Percentiles rank a stretch among this genome's conserved stretches.
Evolutionary conservation across 495 filamentous ascomycete genomes (phyloP).

Genomic region (Massariosphaeria phaeospora): DNA sequence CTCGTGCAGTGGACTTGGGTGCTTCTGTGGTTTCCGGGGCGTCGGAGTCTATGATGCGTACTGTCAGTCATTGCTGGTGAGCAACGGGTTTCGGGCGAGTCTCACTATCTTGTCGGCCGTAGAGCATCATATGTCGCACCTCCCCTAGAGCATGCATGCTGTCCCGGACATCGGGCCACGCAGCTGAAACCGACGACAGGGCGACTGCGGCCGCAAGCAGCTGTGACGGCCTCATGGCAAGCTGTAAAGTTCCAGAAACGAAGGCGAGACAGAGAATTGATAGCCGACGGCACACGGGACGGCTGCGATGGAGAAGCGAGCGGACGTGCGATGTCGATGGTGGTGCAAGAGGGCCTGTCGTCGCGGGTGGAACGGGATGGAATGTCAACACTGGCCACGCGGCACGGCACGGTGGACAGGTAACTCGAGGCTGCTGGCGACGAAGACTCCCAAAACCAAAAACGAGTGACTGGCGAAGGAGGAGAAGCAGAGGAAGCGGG

Average conservation of each 20-base stretch:
- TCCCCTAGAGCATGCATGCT: slow-evolving; percentile 28
- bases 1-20: not conserved
- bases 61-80: not conserved
- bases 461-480: slow-evolving; percentile 31
- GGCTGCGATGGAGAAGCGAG: not conserved
- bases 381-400: slow-evolving; percentile 5
- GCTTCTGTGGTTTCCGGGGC: slow-evolving; percentile 1
- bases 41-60: not conserved
- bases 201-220: slow-evolving; percentile 35
- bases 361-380: not conserved
- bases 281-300: not conserved
- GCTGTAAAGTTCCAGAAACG: not conserved
- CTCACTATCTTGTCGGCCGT: slow-evolving; percentile 30
- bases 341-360: not conserved
- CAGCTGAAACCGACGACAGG: slow-evolving; percentile 35
- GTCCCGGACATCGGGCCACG: slow-evolving; percentile 30
- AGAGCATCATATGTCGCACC: slow-evolving; percentile 20
- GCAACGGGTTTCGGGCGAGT: not conserved
- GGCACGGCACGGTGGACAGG: not conserved
- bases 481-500: slow-evolving; percentile 2
- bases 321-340: not conserved
- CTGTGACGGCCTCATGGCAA: slow-evolving; percentile 37
- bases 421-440: not conserved
- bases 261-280: not conserved
- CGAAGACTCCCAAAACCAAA: slow-evolving; percentile 6